Base-by-base conservation (phyloP, 2,329 filamentous ascomycete species). In the Epichloe scottii region DNA sequence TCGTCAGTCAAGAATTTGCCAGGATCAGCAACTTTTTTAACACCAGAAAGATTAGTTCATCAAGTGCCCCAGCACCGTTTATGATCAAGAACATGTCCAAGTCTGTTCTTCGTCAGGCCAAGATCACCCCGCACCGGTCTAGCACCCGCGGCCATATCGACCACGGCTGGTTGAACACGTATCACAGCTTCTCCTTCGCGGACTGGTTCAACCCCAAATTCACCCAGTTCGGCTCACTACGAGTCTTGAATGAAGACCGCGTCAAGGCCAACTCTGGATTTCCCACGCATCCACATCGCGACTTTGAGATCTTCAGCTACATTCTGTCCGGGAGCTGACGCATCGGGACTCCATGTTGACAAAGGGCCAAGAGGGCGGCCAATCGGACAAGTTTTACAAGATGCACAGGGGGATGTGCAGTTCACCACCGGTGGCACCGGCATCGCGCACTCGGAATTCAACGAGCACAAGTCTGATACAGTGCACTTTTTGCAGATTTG, bases 401-500 rank as follows among this genome's bases (percentile, higher is more conserved):
- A 84, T 95, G 73, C 78, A 78, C 60, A 75, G 87, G 38, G 87
- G 12, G 88, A 94, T 65, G 86, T 95, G 43, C 89, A 95, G 62
- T 95, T 94, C 67, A 95, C 89, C 10, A 89, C 84, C 14, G 89
- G 87, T n/a, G 89, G 89, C 50, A 89, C 81, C 5, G 82, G 82
- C 59, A 79, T 95, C 60, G 79, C 87, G 2, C 88, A 95, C 66
- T 86, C 81, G 7, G 89, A 95, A 68, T 81, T 84, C 68, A 93
- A 91, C 67, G 82, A 93, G 68, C 82, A 88, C 64, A 65, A 71
- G 49, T 69, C 76, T 14, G 79, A 87, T 43, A 80, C 84, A 23
- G 85, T 88, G 12, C 88, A 94, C 63, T 94, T 94, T 63, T 70
- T 95, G 35, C 89, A 95, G 68, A 94, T 95, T 59, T 95, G 88